Conservation (phyloP, 805 yeast species). For the Lipomyces sp. region DNA sequence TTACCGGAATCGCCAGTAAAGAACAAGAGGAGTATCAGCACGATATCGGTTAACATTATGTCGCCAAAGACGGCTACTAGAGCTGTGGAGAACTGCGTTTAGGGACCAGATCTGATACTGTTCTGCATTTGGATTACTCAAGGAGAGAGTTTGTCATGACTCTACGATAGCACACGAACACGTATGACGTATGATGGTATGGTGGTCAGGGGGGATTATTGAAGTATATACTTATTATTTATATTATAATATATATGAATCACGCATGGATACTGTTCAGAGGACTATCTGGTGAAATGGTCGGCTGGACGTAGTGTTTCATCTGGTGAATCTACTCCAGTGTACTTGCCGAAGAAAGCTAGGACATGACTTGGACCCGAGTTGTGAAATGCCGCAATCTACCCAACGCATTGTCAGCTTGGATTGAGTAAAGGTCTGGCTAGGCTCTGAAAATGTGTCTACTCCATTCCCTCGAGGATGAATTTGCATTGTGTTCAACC, state of each 20-base stretch:
- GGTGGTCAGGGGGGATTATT: background rate
- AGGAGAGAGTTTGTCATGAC: background rate
- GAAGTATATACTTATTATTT: background rate
- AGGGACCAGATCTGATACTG: background rate
- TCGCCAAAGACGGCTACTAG: background rate
- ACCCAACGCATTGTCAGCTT: too few relatives aligned
- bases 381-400: too few relatives aligned
- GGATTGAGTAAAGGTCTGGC: too few relatives aligned
- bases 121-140: background rate
- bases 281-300: too few relatives aligned
- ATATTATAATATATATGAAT: background rate
- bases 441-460: too few relatives aligned
- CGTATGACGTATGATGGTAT: background rate
- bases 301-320: too few relatives aligned
- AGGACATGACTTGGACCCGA: too few relatives aligned
- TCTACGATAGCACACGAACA: background rate
- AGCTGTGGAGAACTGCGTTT: background rate
- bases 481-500: too few relatives aligned
- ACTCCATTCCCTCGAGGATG: too few relatives aligned
- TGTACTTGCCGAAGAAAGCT: too few relatives aligned
- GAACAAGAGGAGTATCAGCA: background rate
- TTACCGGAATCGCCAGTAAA: background rate
- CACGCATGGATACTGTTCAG: background rate
- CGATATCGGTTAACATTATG: constrained; percentile 1
- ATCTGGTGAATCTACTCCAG: too few relatives aligned